These are phyloP conservation scores for Castanea crenata DNA, from an alignment of 306 rosid genomes.

Conservation along the genomic window DNA sequence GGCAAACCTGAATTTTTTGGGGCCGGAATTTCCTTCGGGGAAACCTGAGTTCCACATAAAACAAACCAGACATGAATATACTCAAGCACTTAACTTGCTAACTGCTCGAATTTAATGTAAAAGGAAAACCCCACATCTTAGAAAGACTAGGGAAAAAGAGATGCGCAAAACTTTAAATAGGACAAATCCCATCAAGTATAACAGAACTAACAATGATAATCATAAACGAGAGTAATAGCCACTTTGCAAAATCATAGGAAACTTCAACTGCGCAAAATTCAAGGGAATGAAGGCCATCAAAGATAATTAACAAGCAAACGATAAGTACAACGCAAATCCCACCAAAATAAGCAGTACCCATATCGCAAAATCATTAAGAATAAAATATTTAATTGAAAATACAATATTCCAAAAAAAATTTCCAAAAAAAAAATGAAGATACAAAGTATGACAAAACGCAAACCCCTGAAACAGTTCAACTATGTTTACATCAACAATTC, in stretches of 20 bases:
- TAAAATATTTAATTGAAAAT: not conserved
- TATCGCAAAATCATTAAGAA: not conserved
- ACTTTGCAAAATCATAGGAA: not conserved
- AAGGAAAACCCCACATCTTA: not conserved
- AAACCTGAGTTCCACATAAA: conserved; percentile 51
- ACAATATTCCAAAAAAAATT: not conserved
- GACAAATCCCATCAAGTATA: not conserved
- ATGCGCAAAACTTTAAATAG: not conserved
- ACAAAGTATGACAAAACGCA: not conserved
- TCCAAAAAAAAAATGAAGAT: not conserved
- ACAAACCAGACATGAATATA: not conserved
- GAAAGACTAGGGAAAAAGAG: not conserved
- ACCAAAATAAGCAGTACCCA: not conserved
- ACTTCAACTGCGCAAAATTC: not conserved
- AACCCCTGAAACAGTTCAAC: not conserved
- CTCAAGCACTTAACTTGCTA: not conserved
- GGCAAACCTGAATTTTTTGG: conserved; percentile 89
- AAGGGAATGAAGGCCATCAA: not conserved
- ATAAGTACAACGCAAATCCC: not conserved
- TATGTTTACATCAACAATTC: not conserved
- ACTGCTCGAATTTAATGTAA: not conserved
- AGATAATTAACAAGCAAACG: not conserved
- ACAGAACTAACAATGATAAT: not conserved
- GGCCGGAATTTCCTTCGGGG: conserved; percentile 80
- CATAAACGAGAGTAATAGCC: not conserved